Evolutionary conservation across 2,329 filamentous ascomycete species (phyloP).

Genomic region (Boeremia lycopersici): DNA sequence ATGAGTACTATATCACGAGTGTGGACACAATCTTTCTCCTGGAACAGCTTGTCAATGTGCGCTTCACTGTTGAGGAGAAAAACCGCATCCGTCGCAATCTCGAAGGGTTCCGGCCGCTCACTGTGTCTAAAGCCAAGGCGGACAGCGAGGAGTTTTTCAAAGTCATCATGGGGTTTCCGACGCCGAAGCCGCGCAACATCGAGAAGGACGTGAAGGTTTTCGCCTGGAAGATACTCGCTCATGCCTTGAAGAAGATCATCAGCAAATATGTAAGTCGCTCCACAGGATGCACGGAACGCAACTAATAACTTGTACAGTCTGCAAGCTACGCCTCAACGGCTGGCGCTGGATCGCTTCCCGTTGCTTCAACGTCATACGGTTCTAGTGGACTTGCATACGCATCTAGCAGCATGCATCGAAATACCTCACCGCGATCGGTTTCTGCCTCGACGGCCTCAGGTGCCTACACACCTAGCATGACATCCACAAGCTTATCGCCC

Average conservation of each 20-base stretch:
- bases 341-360: slow-evolving; percentile 52
- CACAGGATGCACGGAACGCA: slow-evolving; percentile 29
- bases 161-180: slow-evolving; percentile 96
- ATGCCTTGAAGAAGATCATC: slow-evolving; percentile 96
- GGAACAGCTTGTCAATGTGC: slow-evolving; percentile 82
- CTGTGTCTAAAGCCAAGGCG: slow-evolving; percentile 88
- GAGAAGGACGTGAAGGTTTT: slow-evolving; percentile 99
- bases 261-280: slow-evolving; percentile 79
- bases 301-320: slow-evolving; percentile 57
- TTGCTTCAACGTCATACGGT: slow-evolving; percentile 40
- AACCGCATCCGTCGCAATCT: slow-evolving; percentile 95
- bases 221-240: slow-evolving; percentile 86
- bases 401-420: slow-evolving; percentile 54
- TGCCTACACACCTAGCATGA: slow-evolving; percentile 52
- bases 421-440: slow-evolving; percentile 56
- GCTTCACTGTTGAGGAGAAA: slow-evolving; percentile 97
- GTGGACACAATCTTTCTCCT: slow-evolving; percentile 97
- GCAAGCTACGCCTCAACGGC: slow-evolving; percentile 73
- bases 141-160: slow-evolving; percentile 99
- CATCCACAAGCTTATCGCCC: slow-evolving; percentile 54
- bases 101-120: slow-evolving; percentile 90
- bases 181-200: slow-evolving; percentile 94
- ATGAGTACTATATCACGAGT: slow-evolving; percentile 90
- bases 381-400: slow-evolving; percentile 55
- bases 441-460: slow-evolving; percentile 52